These are phyloP conservation scores for Fusarium chuoi DNA, from an alignment of 2,329 filamentous ascomycete genomes.

Conservation along the genomic window DNA sequence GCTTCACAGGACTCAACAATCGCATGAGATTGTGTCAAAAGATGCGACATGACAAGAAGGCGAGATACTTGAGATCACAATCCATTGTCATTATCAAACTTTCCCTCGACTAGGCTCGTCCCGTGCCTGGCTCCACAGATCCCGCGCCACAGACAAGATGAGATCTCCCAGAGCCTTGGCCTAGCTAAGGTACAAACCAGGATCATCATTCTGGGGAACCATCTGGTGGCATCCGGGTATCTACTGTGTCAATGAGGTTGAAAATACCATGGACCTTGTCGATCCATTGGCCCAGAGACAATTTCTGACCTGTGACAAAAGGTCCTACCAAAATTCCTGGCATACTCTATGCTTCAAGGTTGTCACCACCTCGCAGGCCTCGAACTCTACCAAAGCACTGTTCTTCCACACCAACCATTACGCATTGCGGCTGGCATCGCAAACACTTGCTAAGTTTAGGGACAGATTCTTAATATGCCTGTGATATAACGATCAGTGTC, in stretches of 20 bases:
- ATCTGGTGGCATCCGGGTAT: slow-evolving; percentile 1
- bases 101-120: slow-evolving; percentile 40
- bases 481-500: background rate
- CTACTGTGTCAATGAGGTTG: slow-evolving; percentile 14
- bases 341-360: slow-evolving; percentile 10
- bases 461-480: background rate
- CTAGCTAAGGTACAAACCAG: slow-evolving; percentile 4
- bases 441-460: background rate
- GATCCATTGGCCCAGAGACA: slow-evolving; percentile 29
- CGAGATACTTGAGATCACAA: background rate
- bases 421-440: background rate
- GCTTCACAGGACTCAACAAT: background rate
- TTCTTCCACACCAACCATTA: slow-evolving; percentile 7
- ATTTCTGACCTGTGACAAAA: slow-evolving; percentile 12
- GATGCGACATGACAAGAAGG: background rate
- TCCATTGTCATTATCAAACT: background rate
- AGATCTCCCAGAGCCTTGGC: slow-evolving; percentile 35
- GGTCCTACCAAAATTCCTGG: slow-evolving; percentile 12
- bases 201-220: slow-evolving; percentile 16
- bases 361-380: slow-evolving; percentile 36
- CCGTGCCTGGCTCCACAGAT: slow-evolving; percentile 41
- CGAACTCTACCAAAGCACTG: slow-evolving; percentile 11
- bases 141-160: slow-evolving; percentile 30
- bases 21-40: background rate
- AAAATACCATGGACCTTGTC: background rate